Evolutionary conservation across 352 stramenopile species (phyloP).

Genomic region (Globisporangium carolinianum): DNA sequence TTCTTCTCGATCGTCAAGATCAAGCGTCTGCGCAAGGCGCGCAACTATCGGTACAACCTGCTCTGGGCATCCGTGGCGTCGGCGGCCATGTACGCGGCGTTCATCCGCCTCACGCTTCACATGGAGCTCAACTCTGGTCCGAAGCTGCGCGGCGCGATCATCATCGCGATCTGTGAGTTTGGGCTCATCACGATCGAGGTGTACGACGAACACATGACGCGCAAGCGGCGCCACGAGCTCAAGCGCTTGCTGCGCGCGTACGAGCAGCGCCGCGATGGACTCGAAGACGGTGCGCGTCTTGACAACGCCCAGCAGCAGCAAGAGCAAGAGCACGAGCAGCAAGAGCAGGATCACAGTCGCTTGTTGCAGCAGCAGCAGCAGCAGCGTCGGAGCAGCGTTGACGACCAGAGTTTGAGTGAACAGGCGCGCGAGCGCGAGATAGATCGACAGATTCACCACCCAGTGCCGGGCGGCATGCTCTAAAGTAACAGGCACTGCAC

Average conservation of each 20-base stretch:
- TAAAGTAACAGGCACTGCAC: slow-evolving; percentile 9
- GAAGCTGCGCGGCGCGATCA: slow-evolving; percentile 49
- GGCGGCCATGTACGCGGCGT: slow-evolving; percentile 40
- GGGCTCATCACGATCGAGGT: slow-evolving; percentile 65
- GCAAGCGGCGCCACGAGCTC: slow-evolving; percentile 45
- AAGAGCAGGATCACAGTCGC: too few species aligned
- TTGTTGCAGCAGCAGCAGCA: neutral
- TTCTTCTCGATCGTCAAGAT: slow-evolving; percentile 74
- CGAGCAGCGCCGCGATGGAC: slow-evolving; percentile 26
- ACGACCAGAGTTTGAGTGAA: neutral
- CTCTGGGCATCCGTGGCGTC: slow-evolving; percentile 53
- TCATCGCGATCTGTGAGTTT: slow-evolving; percentile 61
- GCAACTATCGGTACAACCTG: slow-evolving; percentile 82
- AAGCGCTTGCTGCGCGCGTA: slow-evolving; percentile 40
- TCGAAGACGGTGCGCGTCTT: neutral
- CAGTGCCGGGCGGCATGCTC: slow-evolving; percentile 27
- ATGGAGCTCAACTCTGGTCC: slow-evolving; percentile 55
- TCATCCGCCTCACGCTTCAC: slow-evolving; percentile 49
- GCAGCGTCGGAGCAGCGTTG: neutral
- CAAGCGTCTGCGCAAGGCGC: slow-evolving; percentile 64
- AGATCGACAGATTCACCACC: slow-evolving; percentile 8
- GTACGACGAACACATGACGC: slow-evolving; percentile 55
- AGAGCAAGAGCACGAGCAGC: too few species aligned
- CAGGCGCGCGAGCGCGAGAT: slow-evolving; percentile 15
- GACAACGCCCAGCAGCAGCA: neutral